Evolutionary conservation across 2,329 filamentous ascomycete genomes (phyloP).

Genomic region (Chaetomiaceae sp.): DNA sequence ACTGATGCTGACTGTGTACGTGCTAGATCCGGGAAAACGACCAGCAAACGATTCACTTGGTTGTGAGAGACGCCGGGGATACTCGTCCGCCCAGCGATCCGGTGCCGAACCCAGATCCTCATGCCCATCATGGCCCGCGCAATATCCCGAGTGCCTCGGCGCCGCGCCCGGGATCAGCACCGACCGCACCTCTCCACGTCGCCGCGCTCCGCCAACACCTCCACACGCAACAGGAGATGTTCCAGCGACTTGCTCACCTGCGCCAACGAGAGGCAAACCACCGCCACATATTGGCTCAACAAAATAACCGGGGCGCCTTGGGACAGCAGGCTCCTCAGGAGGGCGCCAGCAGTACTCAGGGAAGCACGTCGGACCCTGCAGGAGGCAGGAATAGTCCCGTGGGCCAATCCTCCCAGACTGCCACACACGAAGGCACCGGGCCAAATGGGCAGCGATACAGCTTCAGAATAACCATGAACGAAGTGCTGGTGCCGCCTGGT

Average conservation of each 20-base stretch:
- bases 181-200: constrained; percentile 1
- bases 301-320: constrained; percentile 35
- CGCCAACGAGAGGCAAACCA: constrained; percentile 42
- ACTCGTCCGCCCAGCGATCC: constrained; percentile 26
- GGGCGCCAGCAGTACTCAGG: constrained; percentile 21
- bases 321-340: constrained; percentile 41
- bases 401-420: constrained; percentile 31
- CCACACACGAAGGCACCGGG: constrained; percentile 45
- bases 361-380: constrained; percentile 24
- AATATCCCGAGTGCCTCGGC: constrained; percentile 9
- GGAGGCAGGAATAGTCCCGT: constrained; percentile 29
- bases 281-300: constrained; percentile 40
- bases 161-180: constrained; percentile 8
- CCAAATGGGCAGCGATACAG: constrained; percentile 44
- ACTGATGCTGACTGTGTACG: constrained; percentile 4
- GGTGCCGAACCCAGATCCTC: constrained; percentile 13
- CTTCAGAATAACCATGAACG: constrained; percentile 50
- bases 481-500: constrained; percentile 29
- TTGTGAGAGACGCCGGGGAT: constrained; percentile 41
- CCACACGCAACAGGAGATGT: constrained; percentile 17
- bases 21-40: constrained; percentile 41
- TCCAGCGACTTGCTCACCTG: constrained; percentile 41
- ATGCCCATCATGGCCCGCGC: constrained; percentile 10
- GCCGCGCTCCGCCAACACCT: constrained; percentile 1
- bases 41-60: constrained; percentile 51